Evolutionary conservation across 768 basidiomycete species (phyloP).

Genomic region (Trametes meyenii): DNA sequence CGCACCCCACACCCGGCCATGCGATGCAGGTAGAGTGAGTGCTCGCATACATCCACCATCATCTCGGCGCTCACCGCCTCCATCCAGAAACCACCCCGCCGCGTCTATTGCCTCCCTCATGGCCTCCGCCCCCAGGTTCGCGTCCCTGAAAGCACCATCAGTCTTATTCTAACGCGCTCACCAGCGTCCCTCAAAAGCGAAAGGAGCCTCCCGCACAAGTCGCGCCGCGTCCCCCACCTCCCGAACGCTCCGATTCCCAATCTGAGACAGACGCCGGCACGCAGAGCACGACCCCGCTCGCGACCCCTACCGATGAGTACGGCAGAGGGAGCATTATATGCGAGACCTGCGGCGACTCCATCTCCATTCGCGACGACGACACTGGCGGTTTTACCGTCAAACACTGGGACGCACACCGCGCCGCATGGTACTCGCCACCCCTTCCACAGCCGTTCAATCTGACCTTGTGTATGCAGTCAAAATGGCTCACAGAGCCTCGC

Average conservation of each 20-base stretch:
- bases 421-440: constrained; percentile 50
- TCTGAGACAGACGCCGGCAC: constrained; percentile 15
- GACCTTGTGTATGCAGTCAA: constrained; percentile 22
- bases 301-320: constrained; percentile 53
- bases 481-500: constrained; percentile 19
- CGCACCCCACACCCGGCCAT: not conserved
- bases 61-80: not conserved
- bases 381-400: constrained; percentile 66
- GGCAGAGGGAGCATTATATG: constrained; percentile 67
- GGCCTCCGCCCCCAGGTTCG: constrained; percentile 16
- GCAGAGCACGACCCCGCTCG: not conserved
- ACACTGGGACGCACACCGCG: constrained; percentile 69
- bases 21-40: constrained; percentile 27
- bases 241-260: constrained; percentile 10
- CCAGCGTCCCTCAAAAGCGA: constrained; percentile 44
- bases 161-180: not conserved
- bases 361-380: constrained; percentile 68
- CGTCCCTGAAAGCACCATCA: not conserved
- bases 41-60: not conserved
- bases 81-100: constrained; percentile 11
- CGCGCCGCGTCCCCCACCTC: constrained; percentile 9
- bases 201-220: constrained; percentile 36
- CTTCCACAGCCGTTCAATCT: not conserved
- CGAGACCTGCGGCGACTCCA: constrained; percentile 59
- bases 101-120: constrained; percentile 24